Evolutionary conservation across 2,329 filamentous ascomycete species (phyloP), one percentile per base, ranked within the genome.

Genomic region (Intubia oerlemansii): DNA sequence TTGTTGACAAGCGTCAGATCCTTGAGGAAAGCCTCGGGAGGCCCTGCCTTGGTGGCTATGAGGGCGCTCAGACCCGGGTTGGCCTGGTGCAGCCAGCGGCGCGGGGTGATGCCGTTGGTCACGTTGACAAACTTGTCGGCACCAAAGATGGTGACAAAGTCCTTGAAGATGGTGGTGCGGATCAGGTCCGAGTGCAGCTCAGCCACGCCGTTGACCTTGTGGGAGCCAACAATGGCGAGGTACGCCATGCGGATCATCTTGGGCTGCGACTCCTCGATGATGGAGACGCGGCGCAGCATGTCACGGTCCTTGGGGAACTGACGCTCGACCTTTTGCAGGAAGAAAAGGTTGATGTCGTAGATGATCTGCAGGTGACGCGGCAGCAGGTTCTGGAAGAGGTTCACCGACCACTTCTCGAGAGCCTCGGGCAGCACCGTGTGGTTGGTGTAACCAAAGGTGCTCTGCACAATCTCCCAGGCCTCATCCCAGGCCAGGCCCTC

Each of bases 161-260:
- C 88, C 52, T 88, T 93, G 69, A 98, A 95, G 41, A 98, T 91
- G n/a, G 88, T 98, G 0, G 84, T 90, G 59, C 88, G 88, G 59
- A 98, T 92, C 33, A 98, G 62, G 47, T 98, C 88, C 1, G 88
- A 98, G 55, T 98, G 88, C 38, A 98, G 57, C 54, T 98, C 88
- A 19, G 88, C 88, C 20, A 98, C 88, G 49, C 88, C 88, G 41
- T 98, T 98, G 57, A 98, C 84, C 59, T 95, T 98, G 67, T 95
- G 88, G 20, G 88, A 95, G 27, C 88, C 88, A 42, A 98, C 82
- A 46, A 95, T 77, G 37, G 88, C 88, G 29, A 98, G 58, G 51
- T 68, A 88, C 3, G 88, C 88, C 88, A 98, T 98, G 48, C 85
- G 77, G 35, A 98, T 74, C 79, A 93, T 92, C 66, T 95, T 92